phyloP scores from a whole-genome alignment of 73 alveolate genomes.

The Diophrys appendiculata region DNA sequence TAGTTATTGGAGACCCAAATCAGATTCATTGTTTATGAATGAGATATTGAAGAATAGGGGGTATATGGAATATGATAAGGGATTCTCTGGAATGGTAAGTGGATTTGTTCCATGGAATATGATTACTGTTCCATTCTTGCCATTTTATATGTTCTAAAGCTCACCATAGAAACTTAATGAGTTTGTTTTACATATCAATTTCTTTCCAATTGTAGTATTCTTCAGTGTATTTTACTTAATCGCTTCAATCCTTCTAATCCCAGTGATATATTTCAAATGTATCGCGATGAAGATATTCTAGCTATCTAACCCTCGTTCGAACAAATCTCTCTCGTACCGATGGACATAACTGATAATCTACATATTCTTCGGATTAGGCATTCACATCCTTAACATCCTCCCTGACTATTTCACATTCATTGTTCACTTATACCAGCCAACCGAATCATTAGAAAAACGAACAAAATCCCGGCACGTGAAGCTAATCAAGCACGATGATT shows the following conservation, averaged over 20 bases:
- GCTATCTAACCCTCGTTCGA: not conserved
- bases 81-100: not conserved
- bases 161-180: not conserved
- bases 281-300: not conserved
- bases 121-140: not conserved
- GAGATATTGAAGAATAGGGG: conserved; percentile 11
- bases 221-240: not conserved
- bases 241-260: not conserved
- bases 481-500: not conserved
- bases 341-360: not conserved
- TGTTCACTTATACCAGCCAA: conserved; percentile 7
- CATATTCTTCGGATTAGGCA: conserved; percentile 10
- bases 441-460: not conserved
- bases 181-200: not conserved
- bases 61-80: conserved; percentile 1
- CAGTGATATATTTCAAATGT: not conserved
- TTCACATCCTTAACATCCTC: not conserved
- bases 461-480: not conserved
- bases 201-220: not conserved
- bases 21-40: not conserved
- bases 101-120: conserved; percentile 16
- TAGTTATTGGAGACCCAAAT: not conserved
- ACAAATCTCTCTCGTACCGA: not conserved
- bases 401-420: conserved; percentile 4
- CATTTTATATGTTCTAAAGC: not conserved